These are phyloP conservation scores for Citrullus mucosospermus DNA, from an alignment of 306 rosid genomes.

Conservation along the genomic window DNA sequence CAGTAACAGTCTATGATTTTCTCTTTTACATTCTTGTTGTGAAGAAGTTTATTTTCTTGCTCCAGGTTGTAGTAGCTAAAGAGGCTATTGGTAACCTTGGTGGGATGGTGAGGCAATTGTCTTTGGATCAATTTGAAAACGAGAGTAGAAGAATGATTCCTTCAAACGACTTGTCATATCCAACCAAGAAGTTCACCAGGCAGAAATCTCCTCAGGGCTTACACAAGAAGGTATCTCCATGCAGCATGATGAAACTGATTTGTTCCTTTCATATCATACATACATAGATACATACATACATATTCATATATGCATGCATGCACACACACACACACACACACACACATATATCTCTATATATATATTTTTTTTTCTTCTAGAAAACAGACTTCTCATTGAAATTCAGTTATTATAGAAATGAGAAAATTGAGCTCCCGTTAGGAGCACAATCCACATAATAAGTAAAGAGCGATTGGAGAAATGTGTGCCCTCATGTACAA, in stretches of 20 bases:
- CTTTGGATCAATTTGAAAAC: constrained; percentile 97
- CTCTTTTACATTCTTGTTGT: constrained; percentile 14
- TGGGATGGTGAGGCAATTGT: constrained; percentile 97
- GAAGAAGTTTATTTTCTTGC: constrained; percentile 11
- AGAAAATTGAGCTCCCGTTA: background rate
- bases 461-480: constrained; percentile 43
- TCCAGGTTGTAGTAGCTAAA: constrained; percentile 98
- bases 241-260: background rate
- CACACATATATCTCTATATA: too few species aligned
- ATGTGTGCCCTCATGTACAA: constrained; percentile 46
- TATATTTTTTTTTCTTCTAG: background rate
- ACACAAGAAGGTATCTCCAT: constrained; percentile 65
- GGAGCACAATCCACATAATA: background rate
- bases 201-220: constrained; percentile 97
- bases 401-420: background rate
- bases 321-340: too few species aligned
- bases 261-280: constrained; percentile 1
- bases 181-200: constrained; percentile 72
- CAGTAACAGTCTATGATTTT: background rate
- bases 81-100: constrained; percentile 93
- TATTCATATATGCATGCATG: too few species aligned
- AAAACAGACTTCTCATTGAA: background rate
- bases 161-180: constrained; percentile 52
- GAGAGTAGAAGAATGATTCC: constrained; percentile 99
- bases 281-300: too few species aligned